Evolutionary conservation across 306 rosid genomes (phyloP), one percentile per base, ranked within the genome.

Genomic region (Lathyrus sativus): DNA sequence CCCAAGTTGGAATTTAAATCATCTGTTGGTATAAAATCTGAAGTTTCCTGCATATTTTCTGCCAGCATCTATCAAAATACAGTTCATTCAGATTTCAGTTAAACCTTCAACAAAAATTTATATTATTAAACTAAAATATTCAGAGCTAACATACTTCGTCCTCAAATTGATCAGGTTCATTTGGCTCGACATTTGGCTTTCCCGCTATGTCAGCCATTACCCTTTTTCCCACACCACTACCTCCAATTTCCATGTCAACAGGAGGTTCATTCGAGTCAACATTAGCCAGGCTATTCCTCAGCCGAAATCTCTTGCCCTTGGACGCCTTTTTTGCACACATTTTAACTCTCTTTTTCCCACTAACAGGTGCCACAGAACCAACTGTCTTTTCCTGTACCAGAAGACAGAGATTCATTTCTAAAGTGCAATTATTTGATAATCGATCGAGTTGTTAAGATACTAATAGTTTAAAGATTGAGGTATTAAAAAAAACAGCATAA

Each of bases 11-110:
- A 38, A 67, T 81, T 51, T 11, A 42, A 60, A 67, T 66, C 68
- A 68, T 29, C 71, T 11, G 41, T 44, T 75, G 61, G 74, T 19
- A 56, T 66, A 45, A 78, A 64, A 80, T 80, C 73, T 45, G 68
- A 63, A 63, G 48, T 58, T 59, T 71, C 80, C 64, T 46, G 86
- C 53, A 22, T 48, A 70, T 87, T 78, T 81, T 70, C 87, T 66
- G 57, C 83, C 95, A 81, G 85, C 55, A 63, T 66, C 59, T 57
- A 63, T 67, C 78, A 67, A 3, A 67, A 76, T 8, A 64, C 50
- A 68, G 51, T 17, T 17, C 44, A 74, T 56, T 56, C 57, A 76
- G 72, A 44, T 65, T 62, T 49, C 68, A 35, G 51, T 37, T 61
- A 63, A 71, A 76, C 38, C 64, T 62, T 63, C 45, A 54, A 72